A percentile compares a stretch with the other conserved stretches of the same genome.
These are phyloP conservation scores for Sisymbrium irio DNA, from an alignment of 345 rosid species.

Conservation along the genomic window DNA sequence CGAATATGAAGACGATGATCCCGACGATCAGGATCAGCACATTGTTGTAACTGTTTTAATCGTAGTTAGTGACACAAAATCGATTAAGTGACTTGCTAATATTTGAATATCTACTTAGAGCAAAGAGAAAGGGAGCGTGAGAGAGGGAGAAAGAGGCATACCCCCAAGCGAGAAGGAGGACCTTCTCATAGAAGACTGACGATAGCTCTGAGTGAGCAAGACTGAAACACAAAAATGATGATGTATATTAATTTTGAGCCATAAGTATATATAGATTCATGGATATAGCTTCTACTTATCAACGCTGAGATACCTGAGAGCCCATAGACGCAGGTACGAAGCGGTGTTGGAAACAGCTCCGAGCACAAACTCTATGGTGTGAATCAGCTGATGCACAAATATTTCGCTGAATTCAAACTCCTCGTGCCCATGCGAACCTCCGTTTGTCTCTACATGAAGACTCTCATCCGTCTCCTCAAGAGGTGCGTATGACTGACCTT, in stretches of 20 bases:
- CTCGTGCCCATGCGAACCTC: slow-evolving; percentile 69
- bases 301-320: slow-evolving; percentile 62
- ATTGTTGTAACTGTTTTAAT: slow-evolving; percentile 66
- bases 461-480: slow-evolving; percentile 68
- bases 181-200: slow-evolving; percentile 92
- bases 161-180: slow-evolving; percentile 90
- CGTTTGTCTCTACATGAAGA: slow-evolving; percentile 58
- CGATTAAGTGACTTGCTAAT: not conserved
- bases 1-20: slow-evolving; percentile 61
- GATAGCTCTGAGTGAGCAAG: slow-evolving; percentile 97
- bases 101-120: not conserved
- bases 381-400: slow-evolving; percentile 93
- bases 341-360: slow-evolving; percentile 99
- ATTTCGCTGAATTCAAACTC: slow-evolving; percentile 97
- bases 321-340: slow-evolving; percentile 94
- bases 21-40: slow-evolving; percentile 67
- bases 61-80: not conserved
- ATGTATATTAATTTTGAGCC: not conserved
- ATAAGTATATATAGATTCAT: not conserved
- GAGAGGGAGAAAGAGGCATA: slow-evolving; percentile 7
- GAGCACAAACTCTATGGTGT: slow-evolving; percentile 96
- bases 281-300: not conserved
- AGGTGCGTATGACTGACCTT: slow-evolving; percentile 64
- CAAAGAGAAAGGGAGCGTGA: not conserved
- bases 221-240: slow-evolving; percentile 31